Evolutionary conservation across 345 rosid genomes (phyloP).

Genomic region (Barbarea vulgaris): DNA sequence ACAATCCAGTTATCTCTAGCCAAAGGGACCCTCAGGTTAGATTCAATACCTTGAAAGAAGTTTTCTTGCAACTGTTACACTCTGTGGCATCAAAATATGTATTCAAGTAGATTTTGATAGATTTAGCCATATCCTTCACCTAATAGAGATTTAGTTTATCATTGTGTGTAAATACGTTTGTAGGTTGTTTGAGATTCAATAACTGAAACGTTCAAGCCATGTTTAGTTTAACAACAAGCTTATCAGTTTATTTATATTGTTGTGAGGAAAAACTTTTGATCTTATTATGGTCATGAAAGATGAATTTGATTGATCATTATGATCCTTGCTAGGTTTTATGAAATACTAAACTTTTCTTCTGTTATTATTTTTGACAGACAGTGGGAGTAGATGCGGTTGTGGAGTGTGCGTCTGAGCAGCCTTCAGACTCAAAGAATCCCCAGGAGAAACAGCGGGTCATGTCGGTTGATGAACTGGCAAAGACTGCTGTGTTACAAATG

Average conservation of each 20-base stretch:
- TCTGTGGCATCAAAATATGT: not conserved
- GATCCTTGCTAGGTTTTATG: constrained; percentile 6
- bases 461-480: constrained; percentile 11
- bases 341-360: not conserved
- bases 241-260: not conserved
- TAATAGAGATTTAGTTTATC: not conserved
- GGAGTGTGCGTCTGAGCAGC: constrained; percentile 20
- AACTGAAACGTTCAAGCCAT: not conserved
- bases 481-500: constrained; percentile 25
- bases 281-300: not conserved
- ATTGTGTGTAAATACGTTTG: not conserved
- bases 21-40: constrained; percentile 37
- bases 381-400: not conserved
- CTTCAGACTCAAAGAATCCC: constrained; percentile 16
- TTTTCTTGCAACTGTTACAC: constrained; percentile 1
- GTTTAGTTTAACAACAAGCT: not conserved
- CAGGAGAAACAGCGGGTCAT: constrained; percentile 31
- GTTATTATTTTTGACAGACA: constrained; percentile 12
- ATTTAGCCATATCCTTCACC: not conserved
- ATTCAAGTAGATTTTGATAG: not conserved
- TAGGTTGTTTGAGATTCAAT: not conserved
- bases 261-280: not conserved
- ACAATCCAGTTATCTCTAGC: constrained; percentile 37
- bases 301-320: not conserved
- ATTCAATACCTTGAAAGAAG: not conserved